Evolutionary conservation across 2,329 filamentous ascomycete genomes (phyloP).

Genomic region (Pseudogymnoascus sp.): DNA sequence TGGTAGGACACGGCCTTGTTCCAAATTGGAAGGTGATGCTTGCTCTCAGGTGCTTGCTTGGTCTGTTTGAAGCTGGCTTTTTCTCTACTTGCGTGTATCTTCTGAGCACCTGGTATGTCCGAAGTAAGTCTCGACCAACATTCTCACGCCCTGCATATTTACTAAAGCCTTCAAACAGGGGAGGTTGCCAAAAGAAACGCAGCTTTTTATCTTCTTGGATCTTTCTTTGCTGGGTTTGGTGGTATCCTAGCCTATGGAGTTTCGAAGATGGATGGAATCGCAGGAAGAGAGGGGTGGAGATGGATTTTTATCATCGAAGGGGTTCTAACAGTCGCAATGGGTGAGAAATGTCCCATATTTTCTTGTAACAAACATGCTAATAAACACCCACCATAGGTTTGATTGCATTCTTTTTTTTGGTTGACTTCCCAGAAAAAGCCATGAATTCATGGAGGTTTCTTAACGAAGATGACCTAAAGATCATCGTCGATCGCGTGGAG

Average conservation of each 20-base stretch:
- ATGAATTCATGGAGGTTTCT: slow-evolving; percentile 41
- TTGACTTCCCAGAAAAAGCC: slow-evolving; percentile 54
- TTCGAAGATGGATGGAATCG: slow-evolving; percentile 41
- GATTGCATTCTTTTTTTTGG: slow-evolving; percentile 47
- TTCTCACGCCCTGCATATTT: background rate
- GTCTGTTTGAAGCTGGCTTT: slow-evolving; percentile 26
- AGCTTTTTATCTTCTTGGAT: slow-evolving; percentile 45
- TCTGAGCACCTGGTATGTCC: slow-evolving; percentile 28
- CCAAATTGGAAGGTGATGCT: slow-evolving; percentile 33
- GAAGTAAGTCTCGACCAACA: slow-evolving; percentile 10
- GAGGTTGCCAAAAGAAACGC: slow-evolving; percentile 24
- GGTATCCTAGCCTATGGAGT: slow-evolving; percentile 47
- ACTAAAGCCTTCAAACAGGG: background rate
- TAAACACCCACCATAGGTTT: slow-evolving; percentile 17
- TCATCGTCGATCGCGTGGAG: slow-evolving; percentile 45
- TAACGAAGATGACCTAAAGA: slow-evolving; percentile 39
- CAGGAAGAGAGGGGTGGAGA: slow-evolving; percentile 46
- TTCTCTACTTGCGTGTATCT: slow-evolving; percentile 28
- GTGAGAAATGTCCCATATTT: background rate
- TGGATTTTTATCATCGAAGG: slow-evolving; percentile 45
- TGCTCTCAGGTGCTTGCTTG: slow-evolving; percentile 37
- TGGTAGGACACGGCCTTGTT: slow-evolving; percentile 50
- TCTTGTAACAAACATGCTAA: background rate
- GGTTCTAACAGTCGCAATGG: background rate
- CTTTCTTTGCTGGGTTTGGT: slow-evolving; percentile 44